Evolutionary conservation across 2,329 filamentous ascomycete genomes (phyloP).

Genomic region (Colletotrichum sp.): DNA sequence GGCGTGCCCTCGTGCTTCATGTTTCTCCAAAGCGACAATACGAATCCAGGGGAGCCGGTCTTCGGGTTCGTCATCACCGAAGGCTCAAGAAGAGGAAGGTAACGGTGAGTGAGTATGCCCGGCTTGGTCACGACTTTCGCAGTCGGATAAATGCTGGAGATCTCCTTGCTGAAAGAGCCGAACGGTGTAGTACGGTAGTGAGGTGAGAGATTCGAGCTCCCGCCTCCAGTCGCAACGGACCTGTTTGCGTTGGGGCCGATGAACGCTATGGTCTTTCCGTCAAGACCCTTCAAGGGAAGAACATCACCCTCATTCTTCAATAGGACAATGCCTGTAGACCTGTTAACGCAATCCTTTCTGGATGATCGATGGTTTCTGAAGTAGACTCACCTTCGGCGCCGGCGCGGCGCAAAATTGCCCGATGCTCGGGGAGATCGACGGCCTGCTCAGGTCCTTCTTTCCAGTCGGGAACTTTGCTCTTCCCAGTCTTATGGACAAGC

Average conservation of each 20-base stretch:
- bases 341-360: not conserved
- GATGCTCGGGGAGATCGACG: not conserved
- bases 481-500: not conserved
- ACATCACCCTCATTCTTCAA: not conserved
- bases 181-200: not conserved
- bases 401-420: not conserved
- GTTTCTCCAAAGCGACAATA: not conserved
- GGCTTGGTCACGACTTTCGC: not conserved
- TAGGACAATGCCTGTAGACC: not conserved
- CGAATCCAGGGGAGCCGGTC: not conserved
- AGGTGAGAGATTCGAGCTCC: not conserved
- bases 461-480: not conserved
- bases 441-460: not conserved
- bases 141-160: not conserved
- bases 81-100: not conserved
- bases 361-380: not conserved
- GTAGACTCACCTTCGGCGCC: not conserved
- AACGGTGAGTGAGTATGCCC: not conserved
- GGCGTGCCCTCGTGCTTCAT: not conserved
- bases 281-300: not conserved
- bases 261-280: not conserved
- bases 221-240: not conserved
- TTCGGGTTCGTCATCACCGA: not conserved
- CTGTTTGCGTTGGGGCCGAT: not conserved
- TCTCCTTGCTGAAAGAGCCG: not conserved